A percentile compares a stretch with the other conserved stretches of the same genome.
phyloP scores from a whole-genome alignment of 192 early-diverging fungal species.

The Lobosporangium transversale region DNA sequence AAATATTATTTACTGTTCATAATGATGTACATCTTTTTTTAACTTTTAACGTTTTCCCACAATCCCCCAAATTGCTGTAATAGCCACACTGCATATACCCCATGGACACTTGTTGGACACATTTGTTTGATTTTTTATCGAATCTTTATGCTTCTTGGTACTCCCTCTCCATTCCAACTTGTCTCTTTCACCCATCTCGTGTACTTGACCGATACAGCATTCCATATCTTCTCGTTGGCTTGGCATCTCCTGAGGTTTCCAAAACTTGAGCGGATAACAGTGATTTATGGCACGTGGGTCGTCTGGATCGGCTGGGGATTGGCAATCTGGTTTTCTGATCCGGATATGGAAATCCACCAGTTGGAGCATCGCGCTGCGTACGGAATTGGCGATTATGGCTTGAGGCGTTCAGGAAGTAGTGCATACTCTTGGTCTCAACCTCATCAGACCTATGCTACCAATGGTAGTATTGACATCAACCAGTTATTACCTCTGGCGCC shows the following conservation, averaged over 20 bases:
- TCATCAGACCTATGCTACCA: neutral
- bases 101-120: slow-evolving; percentile 45
- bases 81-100: slow-evolving; percentile 57
- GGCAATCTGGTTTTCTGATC: slow-evolving; percentile 51
- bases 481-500: slow-evolving; percentile 43
- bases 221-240: slow-evolving; percentile 58
- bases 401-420: neutral
- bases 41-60: too few species aligned
- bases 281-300: slow-evolving; percentile 68
- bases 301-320: slow-evolving; percentile 66
- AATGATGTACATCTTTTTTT: neutral
- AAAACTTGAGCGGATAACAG: slow-evolving; percentile 57
- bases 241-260: slow-evolving; percentile 56
- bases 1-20: neutral
- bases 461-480: slow-evolving; percentile 23
- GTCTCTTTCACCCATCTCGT: slow-evolving; percentile 58
- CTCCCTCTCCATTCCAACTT: slow-evolving; percentile 43
- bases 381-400: slow-evolving; percentile 13
- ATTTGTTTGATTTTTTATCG: slow-evolving; percentile 52
- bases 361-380: slow-evolving; percentile 43
- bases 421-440: slow-evolving; percentile 3
- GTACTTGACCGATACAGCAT: slow-evolving; percentile 54
- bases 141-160: slow-evolving; percentile 40
- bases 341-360: slow-evolving; percentile 51
- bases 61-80: too few species aligned